A percentile compares a stretch with the other conserved stretches of the same genome.
Conservation (phyloP, 225 moss, liverwort and hornwort species). For the Bryoerythrophyllum caledonicum region DNA sequence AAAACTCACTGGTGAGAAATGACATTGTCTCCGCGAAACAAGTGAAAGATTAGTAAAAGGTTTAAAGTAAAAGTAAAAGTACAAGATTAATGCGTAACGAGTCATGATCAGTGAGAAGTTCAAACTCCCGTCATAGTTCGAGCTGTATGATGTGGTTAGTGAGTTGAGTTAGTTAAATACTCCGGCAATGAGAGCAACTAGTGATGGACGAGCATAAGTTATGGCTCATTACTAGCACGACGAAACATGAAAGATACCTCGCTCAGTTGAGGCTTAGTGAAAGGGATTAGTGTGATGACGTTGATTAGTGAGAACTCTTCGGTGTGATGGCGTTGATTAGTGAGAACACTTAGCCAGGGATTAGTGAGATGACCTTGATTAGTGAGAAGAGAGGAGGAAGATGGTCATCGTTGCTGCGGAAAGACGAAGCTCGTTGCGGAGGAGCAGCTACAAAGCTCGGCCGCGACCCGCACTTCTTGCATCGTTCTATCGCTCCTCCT, state of each 20-base stretch:
- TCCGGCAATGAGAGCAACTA: background rate
- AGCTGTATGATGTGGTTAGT: too few relatives aligned
- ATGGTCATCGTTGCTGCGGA: slow-evolving; percentile 30
- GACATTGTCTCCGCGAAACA: too few relatives aligned
- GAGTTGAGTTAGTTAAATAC: background rate
- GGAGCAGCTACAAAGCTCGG: slow-evolving; percentile 6
- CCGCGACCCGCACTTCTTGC: slow-evolving; percentile 2
- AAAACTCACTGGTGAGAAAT: too few relatives aligned
- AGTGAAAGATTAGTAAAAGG: too few relatives aligned
- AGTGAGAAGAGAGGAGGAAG: slow-evolving; percentile 14
- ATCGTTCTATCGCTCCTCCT: slow-evolving; percentile 10
- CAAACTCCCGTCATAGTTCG: too few relatives aligned
- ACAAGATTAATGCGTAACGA: too few relatives aligned
- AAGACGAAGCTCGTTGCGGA: background rate
- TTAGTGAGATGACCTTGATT: background rate
- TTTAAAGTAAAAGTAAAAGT: too few relatives aligned
- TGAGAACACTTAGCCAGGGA: background rate
- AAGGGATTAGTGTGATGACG: background rate
- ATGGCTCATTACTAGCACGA: background rate
- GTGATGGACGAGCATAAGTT: background rate
- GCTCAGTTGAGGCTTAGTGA: too few relatives aligned
- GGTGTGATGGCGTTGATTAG: background rate
- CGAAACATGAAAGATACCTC: too few relatives aligned
- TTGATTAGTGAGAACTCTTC: background rate
- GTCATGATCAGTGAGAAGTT: too few relatives aligned